Evolutionary conservation across 495 filamentous ascomycete species (phyloP).

Genomic region (Penicillium crystallinum): DNA sequence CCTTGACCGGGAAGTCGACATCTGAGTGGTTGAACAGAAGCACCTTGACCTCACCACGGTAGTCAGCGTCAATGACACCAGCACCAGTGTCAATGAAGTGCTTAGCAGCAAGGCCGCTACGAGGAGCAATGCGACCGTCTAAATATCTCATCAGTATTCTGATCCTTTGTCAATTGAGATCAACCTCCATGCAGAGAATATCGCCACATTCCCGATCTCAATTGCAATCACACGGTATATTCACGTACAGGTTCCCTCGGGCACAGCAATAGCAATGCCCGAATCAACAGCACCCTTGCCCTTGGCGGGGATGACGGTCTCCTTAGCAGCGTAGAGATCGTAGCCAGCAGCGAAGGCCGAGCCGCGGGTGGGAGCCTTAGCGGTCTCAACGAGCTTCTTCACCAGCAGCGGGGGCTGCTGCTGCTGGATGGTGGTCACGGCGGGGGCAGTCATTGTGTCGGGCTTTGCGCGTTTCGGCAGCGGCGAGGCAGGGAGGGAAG

Average conservation of each 20-base stretch:
- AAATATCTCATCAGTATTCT: not conserved
- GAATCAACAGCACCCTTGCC: conserved; percentile 87
- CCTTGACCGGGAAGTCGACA: conserved; percentile 72
- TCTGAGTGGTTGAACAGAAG: conserved; percentile 90
- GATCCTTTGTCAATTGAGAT: not conserved
- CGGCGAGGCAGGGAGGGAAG: conserved; percentile 56
- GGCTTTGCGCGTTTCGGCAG: conserved; percentile 60
- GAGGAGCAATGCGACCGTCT: conserved; percentile 91
- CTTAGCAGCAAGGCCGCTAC: conserved; percentile 86
- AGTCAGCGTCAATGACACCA: conserved; percentile 96
- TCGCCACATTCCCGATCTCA: not conserved
- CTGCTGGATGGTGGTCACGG: conserved; percentile 35
- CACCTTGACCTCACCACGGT: conserved; percentile 89
- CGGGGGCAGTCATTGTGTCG: conserved; percentile 26
- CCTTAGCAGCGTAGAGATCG: conserved; percentile 76
- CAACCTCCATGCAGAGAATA: not conserved
- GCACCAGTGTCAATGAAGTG: conserved; percentile 93
- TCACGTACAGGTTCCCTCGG: conserved; percentile 74
- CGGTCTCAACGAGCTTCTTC: conserved; percentile 75
- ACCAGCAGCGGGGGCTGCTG: conserved; percentile 63
- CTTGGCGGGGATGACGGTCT: conserved; percentile 69
- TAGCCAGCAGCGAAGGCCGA: conserved; percentile 89
- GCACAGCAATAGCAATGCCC: conserved; percentile 82
- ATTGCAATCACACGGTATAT: not conserved
- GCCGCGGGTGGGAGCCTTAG: conserved; percentile 75